Percentiles rank a stretch among this genome's conserved stretches.
These are phyloP conservation scores for Artemisia argyi DNA, from an alignment of 129 eudicot species.

Conservation along the genomic window DNA sequence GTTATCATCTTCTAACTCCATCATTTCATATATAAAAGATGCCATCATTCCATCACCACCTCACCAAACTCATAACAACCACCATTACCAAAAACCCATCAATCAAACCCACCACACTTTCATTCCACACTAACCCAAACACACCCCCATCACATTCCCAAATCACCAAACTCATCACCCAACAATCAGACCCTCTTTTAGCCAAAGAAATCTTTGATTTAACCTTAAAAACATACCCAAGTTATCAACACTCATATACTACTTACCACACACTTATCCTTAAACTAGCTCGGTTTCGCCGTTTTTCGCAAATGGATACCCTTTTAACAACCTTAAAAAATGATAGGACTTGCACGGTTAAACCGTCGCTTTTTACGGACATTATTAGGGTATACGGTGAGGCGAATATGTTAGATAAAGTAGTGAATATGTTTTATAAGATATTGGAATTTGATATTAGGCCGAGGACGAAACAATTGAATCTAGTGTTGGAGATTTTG, in stretches of 20 bases:
- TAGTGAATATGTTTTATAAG: constrained; percentile 61
- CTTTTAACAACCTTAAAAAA: constrained; percentile 46
- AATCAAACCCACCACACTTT: background rate
- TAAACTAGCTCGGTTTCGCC: constrained; percentile 68
- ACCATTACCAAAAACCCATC: too few species aligned
- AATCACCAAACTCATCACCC: constrained; percentile 46
- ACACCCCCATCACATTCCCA: constrained; percentile 59
- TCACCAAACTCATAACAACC: too few species aligned
- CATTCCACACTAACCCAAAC: too few species aligned
- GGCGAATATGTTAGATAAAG: constrained; percentile 62
- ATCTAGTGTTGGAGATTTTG: constrained; percentile 50
- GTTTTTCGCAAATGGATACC: constrained; percentile 57
- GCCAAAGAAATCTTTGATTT: constrained; percentile 81
- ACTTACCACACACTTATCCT: constrained; percentile 61
- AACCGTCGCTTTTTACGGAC: constrained; percentile 65
- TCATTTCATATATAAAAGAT: too few species aligned
- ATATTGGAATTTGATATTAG: constrained; percentile 62
- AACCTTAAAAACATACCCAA: constrained; percentile 54
- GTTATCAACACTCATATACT: constrained; percentile 62
- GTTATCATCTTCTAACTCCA: too few species aligned
- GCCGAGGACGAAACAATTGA: constrained; percentile 60
- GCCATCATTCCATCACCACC: too few species aligned
- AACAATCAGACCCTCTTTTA: constrained; percentile 77
- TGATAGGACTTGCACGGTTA: constrained; percentile 30
- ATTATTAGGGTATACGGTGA: constrained; percentile 70